A percentile compares a stretch with the other conserved stretches of the same genome.
Evolutionary conservation across 225 moss, liverwort and hornwort species (phyloP).

Genomic region (Sphagnum contortum): DNA sequence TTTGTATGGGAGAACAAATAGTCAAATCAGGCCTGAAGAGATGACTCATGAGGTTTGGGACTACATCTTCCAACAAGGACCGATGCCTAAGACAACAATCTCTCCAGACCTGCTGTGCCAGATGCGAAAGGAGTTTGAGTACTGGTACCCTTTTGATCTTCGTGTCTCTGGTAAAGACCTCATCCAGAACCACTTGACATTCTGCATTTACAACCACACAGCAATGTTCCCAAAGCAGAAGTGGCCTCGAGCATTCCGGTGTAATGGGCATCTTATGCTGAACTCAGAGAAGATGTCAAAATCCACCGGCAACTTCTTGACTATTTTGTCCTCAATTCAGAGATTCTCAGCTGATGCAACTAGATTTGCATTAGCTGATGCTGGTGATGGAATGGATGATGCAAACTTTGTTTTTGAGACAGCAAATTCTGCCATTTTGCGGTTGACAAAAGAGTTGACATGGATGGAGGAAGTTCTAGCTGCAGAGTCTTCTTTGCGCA

Average conservation of each 20-base stretch:
- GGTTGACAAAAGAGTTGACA: constrained; percentile 55
- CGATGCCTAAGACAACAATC: constrained; percentile 62
- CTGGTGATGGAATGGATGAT: constrained; percentile 66
- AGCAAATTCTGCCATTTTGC: constrained; percentile 69
- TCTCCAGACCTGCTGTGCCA: constrained; percentile 41
- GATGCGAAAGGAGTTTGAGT: constrained; percentile 82
- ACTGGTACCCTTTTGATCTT: constrained; percentile 94
- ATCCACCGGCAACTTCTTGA: constrained; percentile 58
- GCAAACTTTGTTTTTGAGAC: constrained; percentile 68
- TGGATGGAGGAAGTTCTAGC: constrained; percentile 68
- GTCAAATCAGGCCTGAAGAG: constrained; percentile 46
- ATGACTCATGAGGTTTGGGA: constrained; percentile 86
- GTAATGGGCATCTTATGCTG: constrained; percentile 88
- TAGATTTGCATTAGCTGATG: constrained; percentile 60
- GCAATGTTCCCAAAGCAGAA: constrained; percentile 71
- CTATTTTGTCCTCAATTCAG: constrained; percentile 47
- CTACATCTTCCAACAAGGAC: constrained; percentile 64
- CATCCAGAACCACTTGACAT: constrained; percentile 93
- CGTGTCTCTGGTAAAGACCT: constrained; percentile 93
- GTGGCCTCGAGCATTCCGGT: constrained; percentile 75
- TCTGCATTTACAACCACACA: constrained; percentile 83
- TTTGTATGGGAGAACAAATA: constrained; percentile 47
- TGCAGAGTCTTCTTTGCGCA: constrained; percentile 45
- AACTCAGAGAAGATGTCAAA: constrained; percentile 71
- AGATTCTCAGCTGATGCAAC: constrained; percentile 61